Percentiles rank a stretch among this genome's conserved stretches.
Conservation (phyloP, 2,329 filamentous ascomycete species). For the Pseudogymnoascus sp. region DNA sequence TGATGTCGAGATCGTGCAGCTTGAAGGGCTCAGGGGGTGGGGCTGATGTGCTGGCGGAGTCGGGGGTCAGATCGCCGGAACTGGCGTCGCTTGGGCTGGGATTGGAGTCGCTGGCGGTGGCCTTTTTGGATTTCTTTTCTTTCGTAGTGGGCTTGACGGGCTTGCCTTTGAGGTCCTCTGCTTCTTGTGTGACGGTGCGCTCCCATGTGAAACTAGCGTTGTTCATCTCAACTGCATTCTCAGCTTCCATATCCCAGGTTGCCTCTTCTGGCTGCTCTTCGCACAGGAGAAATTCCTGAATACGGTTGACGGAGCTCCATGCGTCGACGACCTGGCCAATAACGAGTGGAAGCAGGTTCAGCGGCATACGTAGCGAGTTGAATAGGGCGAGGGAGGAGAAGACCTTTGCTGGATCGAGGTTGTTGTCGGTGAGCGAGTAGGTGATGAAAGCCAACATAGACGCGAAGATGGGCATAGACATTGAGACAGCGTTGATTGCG, state of each 20-base stretch:
- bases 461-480: slow-evolving; percentile 70
- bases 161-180: slow-evolving; percentile 40
- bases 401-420: slow-evolving; percentile 64
- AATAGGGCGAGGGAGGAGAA: slow-evolving; percentile 94
- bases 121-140: slow-evolving; percentile 24
- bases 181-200: slow-evolving; percentile 47
- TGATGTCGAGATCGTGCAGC: slow-evolving; percentile 59
- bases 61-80: slow-evolving; percentile 39
- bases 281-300: slow-evolving; percentile 78
- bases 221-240: slow-evolving; percentile 64
- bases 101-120: slow-evolving; percentile 17
- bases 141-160: slow-evolving; percentile 29
- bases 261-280: slow-evolving; percentile 77
- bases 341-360: slow-evolving; percentile 82
- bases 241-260: slow-evolving; percentile 44
- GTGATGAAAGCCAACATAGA: slow-evolving; percentile 94
- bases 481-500: slow-evolving; percentile 55
- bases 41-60: slow-evolving; percentile 47
- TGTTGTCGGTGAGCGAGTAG: slow-evolving; percentile 55
- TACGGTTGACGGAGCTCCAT: slow-evolving; percentile 73
- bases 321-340: slow-evolving; percentile 87
- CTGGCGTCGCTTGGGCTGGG: slow-evolving; percentile 26
- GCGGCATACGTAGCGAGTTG: slow-evolving; percentile 80
- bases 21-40: slow-evolving; percentile 59
- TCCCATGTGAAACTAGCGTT: slow-evolving; percentile 87